Base-by-base conservation (phyloP, 1,284 basidiomycete genomes). In the Fistulina hepatica region DNA sequence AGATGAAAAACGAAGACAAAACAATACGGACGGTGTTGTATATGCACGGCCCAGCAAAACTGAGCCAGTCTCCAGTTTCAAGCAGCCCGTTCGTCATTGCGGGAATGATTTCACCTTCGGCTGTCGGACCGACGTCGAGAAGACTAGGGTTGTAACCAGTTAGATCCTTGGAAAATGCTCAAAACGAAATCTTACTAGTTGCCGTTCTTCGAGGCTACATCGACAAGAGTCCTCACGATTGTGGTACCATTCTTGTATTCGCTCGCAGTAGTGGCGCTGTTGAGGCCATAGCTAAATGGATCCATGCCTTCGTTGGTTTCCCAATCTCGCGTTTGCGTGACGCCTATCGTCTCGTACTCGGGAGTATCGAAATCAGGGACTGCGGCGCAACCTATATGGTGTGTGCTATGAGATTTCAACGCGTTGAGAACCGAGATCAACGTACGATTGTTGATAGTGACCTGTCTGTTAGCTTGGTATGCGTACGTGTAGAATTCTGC, bases 381-480 rank as follows among this genome's bases (percentile, higher is more conserved):
- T 16, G 15, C 28, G 11, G 15, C 28, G 13, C 28, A 58, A 54
- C 38, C 61, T 60, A 43, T 64, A 64, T 26, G 69, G 60, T 63
- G 30, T 4, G 21, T 23, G 9, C n/a, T 13, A n/a, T n/a, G n/a
- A n/a, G n/a, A n/a, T n/a, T n/a, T n/a, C n/a, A n/a, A n/a, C n/a
- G n/a, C n/a, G n/a, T n/a, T n/a, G n/a, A n/a, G n/a, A n/a, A n/a
- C n/a, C n/a, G n/a, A n/a, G n/a, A n/a, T n/a, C n/a, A n/a, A n/a
- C n/a, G n/a, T n/a, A 58, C 74, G 62, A 43, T 76, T 67, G 45
- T 76, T 72, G 48, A 75, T 65, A 0, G 67, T 65, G 7, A 77
- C 73, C 47, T 76, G 69, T 19, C 66, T 57, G 1, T 69, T 69
- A 30, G 65, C 56, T 12, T 51, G 44, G 39, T 61, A 54, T 0